Evolutionary conservation across 1,284 basidiomycete species (phyloP).

Genomic region (Papiliotrema laurentii): DNA sequence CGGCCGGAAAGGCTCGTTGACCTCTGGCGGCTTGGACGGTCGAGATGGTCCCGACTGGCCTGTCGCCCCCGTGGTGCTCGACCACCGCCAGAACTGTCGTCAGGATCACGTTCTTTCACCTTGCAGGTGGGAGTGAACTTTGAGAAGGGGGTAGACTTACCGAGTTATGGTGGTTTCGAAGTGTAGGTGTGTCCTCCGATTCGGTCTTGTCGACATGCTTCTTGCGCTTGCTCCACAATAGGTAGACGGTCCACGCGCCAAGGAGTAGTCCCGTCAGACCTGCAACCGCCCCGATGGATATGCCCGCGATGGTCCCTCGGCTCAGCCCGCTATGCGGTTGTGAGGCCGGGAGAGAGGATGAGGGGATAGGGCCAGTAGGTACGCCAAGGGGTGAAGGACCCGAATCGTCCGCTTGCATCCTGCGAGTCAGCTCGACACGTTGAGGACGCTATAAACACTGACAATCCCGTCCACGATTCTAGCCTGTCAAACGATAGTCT

Average conservation of each 20-base stretch:
- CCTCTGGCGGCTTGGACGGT: neutral
- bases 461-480: conserved; percentile 19
- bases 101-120: too few relatives aligned
- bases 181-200: neutral
- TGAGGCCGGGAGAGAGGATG: neutral
- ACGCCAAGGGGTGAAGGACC: too few relatives aligned
- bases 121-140: too few relatives aligned
- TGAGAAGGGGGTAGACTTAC: too few relatives aligned
- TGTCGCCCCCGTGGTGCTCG: neutral
- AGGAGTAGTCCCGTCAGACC: neutral
- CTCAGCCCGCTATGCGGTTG: neutral
- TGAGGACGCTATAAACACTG: conserved; percentile 2
- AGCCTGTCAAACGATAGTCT: conserved; percentile 32
- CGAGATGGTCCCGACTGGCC: neutral
- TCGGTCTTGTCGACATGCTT: neutral
- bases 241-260: neutral
- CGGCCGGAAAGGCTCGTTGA: neutral
- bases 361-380: too few relatives aligned
- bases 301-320: neutral
- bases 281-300: conserved; percentile 1
- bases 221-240: neutral
- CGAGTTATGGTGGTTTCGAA: neutral
- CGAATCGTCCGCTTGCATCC: neutral
- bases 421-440: neutral
- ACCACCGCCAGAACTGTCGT: conserved; percentile 8